Conservation (phyloP, 2,329 filamentous ascomycete species). For the Phyllosticta paracitricarpa region DNA sequence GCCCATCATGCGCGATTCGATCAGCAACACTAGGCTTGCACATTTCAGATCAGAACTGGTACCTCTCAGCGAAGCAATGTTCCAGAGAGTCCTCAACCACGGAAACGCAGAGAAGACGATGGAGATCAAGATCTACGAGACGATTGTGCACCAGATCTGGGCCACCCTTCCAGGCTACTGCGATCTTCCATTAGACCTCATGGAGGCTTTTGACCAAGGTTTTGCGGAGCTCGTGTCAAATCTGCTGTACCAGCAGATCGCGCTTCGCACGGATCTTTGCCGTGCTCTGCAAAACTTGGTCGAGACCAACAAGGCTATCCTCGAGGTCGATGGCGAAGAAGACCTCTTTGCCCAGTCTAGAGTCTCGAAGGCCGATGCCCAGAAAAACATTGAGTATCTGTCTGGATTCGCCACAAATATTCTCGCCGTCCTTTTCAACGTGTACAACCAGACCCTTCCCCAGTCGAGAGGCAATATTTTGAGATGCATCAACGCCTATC, state of each 20-base stretch:
- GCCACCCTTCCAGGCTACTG: conserved; percentile 89
- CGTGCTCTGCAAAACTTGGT: conserved; percentile 76
- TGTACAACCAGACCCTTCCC: conserved; percentile 92
- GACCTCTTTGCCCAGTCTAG: conserved; percentile 70
- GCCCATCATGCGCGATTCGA: conserved; percentile 78
- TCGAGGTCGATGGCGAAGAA: conserved; percentile 56
- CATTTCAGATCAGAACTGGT: conserved; percentile 84
- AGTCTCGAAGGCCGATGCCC: conserved; percentile 63
- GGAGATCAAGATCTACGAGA: conserved; percentile 97
- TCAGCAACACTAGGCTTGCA: conserved; percentile 74
- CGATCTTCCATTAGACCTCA: conserved; percentile 69
- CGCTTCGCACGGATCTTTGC: conserved; percentile 80
- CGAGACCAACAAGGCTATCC: conserved; percentile 80
- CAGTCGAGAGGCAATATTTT: conserved; percentile 85
- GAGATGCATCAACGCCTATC: conserved; percentile 86
- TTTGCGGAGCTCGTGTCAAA: conserved; percentile 90
- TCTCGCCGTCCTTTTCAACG: conserved; percentile 95
- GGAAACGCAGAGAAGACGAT: conserved; percentile 78
- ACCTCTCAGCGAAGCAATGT: conserved; percentile 81
- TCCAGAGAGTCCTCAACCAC: conserved; percentile 77
- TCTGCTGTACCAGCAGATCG: conserved; percentile 82
- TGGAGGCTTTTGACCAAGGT: conserved; percentile 62
- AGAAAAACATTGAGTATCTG: conserved; percentile 73
- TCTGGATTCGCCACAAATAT: conserved; percentile 75
- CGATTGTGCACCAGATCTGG: conserved; percentile 92